Evolutionary conservation across 768 basidiomycete genomes (phyloP).

Genomic region (Macrocybe gigantea): DNA sequence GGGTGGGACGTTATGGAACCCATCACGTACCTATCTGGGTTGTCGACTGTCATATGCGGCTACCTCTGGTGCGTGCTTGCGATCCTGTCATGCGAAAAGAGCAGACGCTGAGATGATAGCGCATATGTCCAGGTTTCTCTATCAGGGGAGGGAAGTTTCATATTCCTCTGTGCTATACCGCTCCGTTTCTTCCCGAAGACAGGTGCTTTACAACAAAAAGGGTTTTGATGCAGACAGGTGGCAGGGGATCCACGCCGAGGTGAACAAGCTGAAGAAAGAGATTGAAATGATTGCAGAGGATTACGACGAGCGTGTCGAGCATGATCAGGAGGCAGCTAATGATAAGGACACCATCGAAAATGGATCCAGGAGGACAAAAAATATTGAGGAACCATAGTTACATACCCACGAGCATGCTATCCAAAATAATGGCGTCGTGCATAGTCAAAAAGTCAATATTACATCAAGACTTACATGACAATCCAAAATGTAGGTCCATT

Average conservation of each 20-base stretch:
- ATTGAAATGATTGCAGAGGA: slow-evolving; percentile 56
- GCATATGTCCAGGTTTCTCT: slow-evolving; percentile 38
- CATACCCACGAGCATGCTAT: no score
- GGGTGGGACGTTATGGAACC: slow-evolving; percentile 70
- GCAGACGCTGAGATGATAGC: not conserved
- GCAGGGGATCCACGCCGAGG: slow-evolving; percentile 48
- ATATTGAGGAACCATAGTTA: no score
- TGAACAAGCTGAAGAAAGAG: slow-evolving; percentile 41
- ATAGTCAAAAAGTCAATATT: no score
- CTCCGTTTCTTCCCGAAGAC: slow-evolving; percentile 51
- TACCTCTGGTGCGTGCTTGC: slow-evolving; percentile 42
- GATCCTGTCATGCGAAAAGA: not conserved
- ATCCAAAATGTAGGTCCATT: no score
- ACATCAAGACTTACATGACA: no score
- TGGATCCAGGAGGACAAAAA: no score
- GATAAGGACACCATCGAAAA: no score
- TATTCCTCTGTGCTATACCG: slow-evolving; percentile 57
- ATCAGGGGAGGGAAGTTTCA: slow-evolving; percentile 58
- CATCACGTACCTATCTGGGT: slow-evolving; percentile 58
- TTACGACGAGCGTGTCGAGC: slow-evolving; percentile 32
- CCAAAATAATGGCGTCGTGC: no score
- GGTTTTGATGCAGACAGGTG: slow-evolving; percentile 60
- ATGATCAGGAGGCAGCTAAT: not conserved
- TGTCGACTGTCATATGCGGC: slow-evolving; percentile 55
- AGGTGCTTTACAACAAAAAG: slow-evolving; percentile 47